A percentile compares a stretch with the other conserved stretches of the same genome.
Conservation (phyloP, 495 filamentous ascomycete species). For the Trichoderma asperelloides region DNA sequence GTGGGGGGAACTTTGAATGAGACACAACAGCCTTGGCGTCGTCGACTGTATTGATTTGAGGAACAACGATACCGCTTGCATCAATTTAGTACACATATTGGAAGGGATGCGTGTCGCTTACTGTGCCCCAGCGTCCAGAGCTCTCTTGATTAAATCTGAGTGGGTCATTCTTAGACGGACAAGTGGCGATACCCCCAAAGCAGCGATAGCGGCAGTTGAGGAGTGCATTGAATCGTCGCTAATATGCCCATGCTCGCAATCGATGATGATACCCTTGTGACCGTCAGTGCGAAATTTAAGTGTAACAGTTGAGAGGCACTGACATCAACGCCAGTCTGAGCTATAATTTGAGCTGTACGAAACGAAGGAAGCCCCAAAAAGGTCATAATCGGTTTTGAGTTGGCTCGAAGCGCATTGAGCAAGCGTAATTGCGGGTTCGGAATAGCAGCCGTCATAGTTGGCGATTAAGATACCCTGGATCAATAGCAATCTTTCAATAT, state of each 20-base stretch:
- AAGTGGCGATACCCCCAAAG: neutral
- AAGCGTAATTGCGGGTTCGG: conserved; percentile 28
- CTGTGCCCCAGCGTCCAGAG: neutral
- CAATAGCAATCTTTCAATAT: neutral
- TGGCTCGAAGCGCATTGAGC: conserved; percentile 26
- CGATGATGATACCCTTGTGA: neutral
- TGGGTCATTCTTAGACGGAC: neutral
- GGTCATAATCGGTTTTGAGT: conserved; percentile 29
- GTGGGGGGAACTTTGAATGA: neutral
- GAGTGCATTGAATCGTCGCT: conserved; percentile 8
- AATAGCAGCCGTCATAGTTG: conserved; percentile 26
- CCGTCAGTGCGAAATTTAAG: neutral
- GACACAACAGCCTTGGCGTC: neutral
- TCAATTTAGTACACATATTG: neutral
- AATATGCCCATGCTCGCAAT: neutral
- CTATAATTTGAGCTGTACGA: conserved; percentile 15
- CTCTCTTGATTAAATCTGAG: neutral
- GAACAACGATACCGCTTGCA: neutral
- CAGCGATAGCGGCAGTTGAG: neutral
- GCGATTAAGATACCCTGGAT: conserved; percentile 15
- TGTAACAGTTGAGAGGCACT: neutral
- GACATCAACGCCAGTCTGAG: neutral
- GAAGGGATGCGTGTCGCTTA: neutral
- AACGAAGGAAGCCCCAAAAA: conserved; percentile 33
- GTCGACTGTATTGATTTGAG: neutral